These are phyloP conservation scores for Yarrowia sp. DNA, from an alignment of 805 yeast species.

Conservation along the genomic window DNA sequence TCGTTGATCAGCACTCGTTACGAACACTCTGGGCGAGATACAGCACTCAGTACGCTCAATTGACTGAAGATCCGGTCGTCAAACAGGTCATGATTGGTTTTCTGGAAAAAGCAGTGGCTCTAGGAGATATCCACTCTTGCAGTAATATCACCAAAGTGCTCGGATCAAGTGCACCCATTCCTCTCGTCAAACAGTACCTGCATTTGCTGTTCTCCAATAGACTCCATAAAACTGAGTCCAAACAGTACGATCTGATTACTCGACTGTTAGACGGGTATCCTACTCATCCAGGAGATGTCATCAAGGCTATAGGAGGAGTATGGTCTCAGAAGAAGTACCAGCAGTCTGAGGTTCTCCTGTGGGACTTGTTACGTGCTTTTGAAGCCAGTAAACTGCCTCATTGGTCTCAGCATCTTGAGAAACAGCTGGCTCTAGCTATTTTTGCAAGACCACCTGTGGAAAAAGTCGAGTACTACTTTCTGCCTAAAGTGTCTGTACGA, in stretches of 20 bases:
- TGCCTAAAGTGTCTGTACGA: constrained; percentile 5
- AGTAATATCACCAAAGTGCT: neutral
- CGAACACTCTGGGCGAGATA: neutral
- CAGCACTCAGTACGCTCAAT: neutral
- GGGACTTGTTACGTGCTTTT: constrained; percentile 1
- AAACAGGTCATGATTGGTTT: neutral
- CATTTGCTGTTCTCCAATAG: constrained; percentile 1
- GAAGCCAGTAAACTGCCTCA: constrained; percentile 10
- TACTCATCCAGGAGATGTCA: neutral
- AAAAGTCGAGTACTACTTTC: constrained; percentile 17
- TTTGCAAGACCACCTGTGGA: neutral
- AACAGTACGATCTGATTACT: neutral
- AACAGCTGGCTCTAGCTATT: neutral
- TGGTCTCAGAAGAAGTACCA: neutral
- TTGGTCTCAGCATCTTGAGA: constrained; percentile 20
- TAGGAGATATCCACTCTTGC: neutral
- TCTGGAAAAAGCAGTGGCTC: constrained; percentile 6
- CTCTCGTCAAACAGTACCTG: constrained; percentile 2
- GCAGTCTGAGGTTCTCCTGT: neutral
- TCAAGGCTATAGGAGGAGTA: neutral
- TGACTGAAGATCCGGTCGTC: neutral
- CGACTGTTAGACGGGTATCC: neutral
- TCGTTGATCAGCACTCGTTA: neutral
- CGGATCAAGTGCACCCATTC: neutral
- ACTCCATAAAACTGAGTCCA: neutral